A percentile compares a stretch with the other conserved stretches of the same genome.
Evolutionary conservation across 768 basidiomycete species (phyloP).

Genomic region (Cubamyces lactineus): DNA sequence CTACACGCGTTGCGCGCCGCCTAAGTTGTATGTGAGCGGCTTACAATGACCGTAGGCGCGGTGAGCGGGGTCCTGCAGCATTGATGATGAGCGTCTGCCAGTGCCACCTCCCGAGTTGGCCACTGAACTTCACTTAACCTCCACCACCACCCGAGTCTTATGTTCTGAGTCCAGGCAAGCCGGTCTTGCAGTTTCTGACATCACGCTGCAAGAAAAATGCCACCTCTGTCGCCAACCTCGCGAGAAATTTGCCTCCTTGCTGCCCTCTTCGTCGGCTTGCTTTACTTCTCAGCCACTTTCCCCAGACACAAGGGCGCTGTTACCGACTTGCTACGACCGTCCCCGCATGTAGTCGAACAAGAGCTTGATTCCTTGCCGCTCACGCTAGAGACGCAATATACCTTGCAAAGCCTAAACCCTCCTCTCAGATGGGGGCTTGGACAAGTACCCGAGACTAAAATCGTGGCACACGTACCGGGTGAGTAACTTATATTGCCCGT

Average conservation of each 20-base stretch:
- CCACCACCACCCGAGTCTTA: neutral
- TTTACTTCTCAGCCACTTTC: slow-evolving; percentile 25
- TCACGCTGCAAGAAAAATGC: slow-evolving; percentile 20
- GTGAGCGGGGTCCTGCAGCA: too few species aligned
- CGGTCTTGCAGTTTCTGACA: neutral
- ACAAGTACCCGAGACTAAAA: slow-evolving; percentile 58
- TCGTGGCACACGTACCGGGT: slow-evolving; percentile 64
- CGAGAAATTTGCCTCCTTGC: slow-evolving; percentile 36
- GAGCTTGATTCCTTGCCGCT: slow-evolving; percentile 9
- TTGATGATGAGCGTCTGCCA: too few species aligned
- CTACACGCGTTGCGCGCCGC: too few species aligned
- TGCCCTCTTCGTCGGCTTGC: slow-evolving; percentile 33
- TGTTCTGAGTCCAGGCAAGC: neutral
- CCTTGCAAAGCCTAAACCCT: slow-evolving; percentile 28
- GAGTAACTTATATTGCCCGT: slow-evolving; percentile 23
- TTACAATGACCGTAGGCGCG: too few species aligned
- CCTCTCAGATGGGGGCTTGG: slow-evolving; percentile 34
- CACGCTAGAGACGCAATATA: slow-evolving; percentile 33
- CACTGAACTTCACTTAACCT: neutral
- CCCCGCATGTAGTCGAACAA: slow-evolving; percentile 15
- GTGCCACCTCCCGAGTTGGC: too few species aligned
- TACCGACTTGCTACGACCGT: slow-evolving; percentile 1
- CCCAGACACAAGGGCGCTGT: slow-evolving; percentile 10
- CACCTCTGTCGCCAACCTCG: slow-evolving; percentile 33
- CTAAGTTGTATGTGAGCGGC: too few species aligned